A percentile compares a stretch with the other conserved stretches of the same genome.
These are phyloP conservation scores for Diplodia mutila DNA, from an alignment of 2,329 filamentous ascomycete species.

Conservation along the genomic window DNA sequence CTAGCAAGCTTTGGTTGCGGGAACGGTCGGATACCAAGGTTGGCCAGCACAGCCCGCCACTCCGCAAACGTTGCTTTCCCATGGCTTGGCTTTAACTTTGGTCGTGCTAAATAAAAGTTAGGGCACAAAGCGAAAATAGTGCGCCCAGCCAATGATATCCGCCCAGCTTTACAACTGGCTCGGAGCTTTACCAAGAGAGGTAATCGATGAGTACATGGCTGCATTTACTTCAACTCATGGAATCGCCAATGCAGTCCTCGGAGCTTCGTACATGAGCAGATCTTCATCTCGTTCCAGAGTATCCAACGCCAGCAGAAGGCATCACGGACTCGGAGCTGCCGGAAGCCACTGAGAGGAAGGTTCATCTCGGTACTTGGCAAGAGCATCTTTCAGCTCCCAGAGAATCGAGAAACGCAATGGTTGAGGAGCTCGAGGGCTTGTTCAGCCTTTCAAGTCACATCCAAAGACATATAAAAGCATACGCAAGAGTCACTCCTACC, in stretches of 20 bases:
- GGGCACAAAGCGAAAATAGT: background rate
- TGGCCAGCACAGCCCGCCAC: background rate
- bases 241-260: background rate
- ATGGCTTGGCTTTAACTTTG: background rate
- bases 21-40: background rate
- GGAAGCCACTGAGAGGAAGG: background rate
- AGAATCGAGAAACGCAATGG: background rate
- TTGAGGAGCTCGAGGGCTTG: too few relatives aligned
- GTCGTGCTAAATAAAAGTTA: background rate
- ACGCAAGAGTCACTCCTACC: background rate
- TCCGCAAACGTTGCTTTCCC: background rate
- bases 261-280: background rate
- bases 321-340: background rate
- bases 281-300: background rate
- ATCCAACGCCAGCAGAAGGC: background rate
- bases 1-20: background rate
- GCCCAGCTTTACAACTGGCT: background rate
- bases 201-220: background rate
- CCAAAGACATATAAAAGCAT: background rate
- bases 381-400: background rate
- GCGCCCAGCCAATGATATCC: background rate
- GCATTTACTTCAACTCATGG: background rate
- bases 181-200: background rate
- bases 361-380: background rate
- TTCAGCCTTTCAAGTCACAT: too few relatives aligned